phyloP scores from a whole-genome alignment of 495 filamentous ascomycete genomes.

The Aspergillus heteromorphus region DNA sequence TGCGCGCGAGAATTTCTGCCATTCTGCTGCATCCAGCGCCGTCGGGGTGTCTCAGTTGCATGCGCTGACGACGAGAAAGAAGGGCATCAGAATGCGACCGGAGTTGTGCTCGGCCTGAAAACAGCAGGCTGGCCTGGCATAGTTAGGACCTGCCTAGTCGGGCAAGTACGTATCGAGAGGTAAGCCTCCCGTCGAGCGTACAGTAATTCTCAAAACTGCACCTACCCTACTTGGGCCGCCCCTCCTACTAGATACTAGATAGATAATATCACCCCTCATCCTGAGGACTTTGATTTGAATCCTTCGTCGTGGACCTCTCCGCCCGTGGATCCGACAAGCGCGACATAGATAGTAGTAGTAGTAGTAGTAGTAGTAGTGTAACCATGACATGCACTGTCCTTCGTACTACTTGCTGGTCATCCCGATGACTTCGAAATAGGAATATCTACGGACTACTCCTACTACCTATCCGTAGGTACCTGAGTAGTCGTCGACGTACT shows the following conservation, averaged over 20 bases:
- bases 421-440: neutral
- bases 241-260: no score
- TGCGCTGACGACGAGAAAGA: conserved; percentile 3
- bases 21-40: neutral
- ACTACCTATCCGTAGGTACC: no score
- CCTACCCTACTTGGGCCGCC: no score
- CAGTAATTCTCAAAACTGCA: no score
- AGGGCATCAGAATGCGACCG: conserved; percentile 10
- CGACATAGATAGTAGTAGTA: neutral
- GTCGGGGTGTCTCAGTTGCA: conserved; percentile 8
- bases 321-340: neutral
- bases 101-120: neutral
- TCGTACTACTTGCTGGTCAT: neutral
- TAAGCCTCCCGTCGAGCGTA: no score
- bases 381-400: neutral
- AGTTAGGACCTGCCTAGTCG: neutral
- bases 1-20: neutral
- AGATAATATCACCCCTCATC: no score
- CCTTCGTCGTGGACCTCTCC: neutral
- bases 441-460: no score
- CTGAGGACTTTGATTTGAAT: neutral
- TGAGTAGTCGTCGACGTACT: no score
- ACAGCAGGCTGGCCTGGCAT: neutral
- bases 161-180: neutral
- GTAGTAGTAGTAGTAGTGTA: neutral